Evolutionary conservation across 768 basidiomycete species (phyloP).

Genomic region (Lactarius deliciosus): DNA sequence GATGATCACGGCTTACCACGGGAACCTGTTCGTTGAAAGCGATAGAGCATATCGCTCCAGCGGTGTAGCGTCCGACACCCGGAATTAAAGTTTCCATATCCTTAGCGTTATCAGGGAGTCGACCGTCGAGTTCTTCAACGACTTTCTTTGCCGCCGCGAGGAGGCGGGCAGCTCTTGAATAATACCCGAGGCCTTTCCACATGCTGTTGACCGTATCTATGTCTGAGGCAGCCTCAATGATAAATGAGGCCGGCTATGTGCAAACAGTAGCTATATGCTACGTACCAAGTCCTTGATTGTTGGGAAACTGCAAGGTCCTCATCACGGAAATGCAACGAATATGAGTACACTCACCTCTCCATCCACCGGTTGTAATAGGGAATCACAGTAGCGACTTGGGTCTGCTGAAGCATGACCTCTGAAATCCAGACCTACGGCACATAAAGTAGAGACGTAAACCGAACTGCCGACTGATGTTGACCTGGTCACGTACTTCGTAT

Average conservation of each 20-base stretch:
- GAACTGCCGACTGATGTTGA: background rate
- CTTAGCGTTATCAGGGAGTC: constrained; percentile 75
- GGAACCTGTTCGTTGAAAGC: constrained; percentile 83
- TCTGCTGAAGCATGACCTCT: constrained; percentile 97
- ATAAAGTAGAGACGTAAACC: background rate
- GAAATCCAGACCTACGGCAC: constrained; percentile 74
- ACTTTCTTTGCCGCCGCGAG: constrained; percentile 82
- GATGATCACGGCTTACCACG: constrained; percentile 57
- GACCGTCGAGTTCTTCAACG: constrained; percentile 61
- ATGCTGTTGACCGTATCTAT: constrained; percentile 84
- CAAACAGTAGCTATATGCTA: constrained; percentile 9
- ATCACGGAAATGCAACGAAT: background rate
- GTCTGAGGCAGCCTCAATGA: constrained; percentile 56
- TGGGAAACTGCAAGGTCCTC: constrained; percentile 58
- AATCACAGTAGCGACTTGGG: constrained; percentile 90
- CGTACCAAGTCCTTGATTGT: constrained; percentile 73
- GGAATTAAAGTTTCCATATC: constrained; percentile 82
- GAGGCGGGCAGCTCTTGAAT: constrained; percentile 80
- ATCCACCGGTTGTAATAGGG: constrained; percentile 93
- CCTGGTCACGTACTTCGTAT: constrained; percentile 69
- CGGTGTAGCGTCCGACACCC: constrained; percentile 87
- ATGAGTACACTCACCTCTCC: constrained; percentile 51
- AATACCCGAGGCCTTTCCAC: constrained; percentile 94
- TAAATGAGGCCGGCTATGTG: constrained; percentile 3
- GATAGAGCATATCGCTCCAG: constrained; percentile 82